These are phyloP conservation scores for Striga asiatica DNA, from an alignment of 257 asterid genomes.

Conservation along the genomic window DNA sequence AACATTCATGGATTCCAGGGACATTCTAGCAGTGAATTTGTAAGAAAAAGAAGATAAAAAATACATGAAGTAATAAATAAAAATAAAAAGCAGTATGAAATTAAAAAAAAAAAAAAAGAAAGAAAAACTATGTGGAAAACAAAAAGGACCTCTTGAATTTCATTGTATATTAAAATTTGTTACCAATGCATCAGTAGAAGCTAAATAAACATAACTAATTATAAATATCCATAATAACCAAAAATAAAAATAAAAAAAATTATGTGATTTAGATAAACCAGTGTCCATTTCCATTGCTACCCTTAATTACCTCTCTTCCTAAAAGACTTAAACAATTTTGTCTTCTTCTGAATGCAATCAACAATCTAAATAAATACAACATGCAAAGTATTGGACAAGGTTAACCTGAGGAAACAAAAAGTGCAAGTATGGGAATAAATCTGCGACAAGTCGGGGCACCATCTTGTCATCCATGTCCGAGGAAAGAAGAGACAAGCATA, in stretches of 20 bases:
- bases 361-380: slow-evolving; percentile 14
- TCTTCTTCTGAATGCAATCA: background rate
- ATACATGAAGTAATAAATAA: too few relatives aligned
- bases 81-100: too few relatives aligned
- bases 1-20: too few relatives aligned
- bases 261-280: background rate
- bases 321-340: background rate
- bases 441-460: slow-evolving; percentile 66
- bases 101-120: too few relatives aligned
- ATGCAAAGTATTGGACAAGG: too few relatives aligned
- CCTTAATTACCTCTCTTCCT: too few relatives aligned
- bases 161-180: background rate
- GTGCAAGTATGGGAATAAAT: slow-evolving; percentile 73
- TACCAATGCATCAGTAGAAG: slow-evolving; percentile 2
- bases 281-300: background rate
- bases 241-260: background rate
- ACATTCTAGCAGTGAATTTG: too few relatives aligned
- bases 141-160: background rate
- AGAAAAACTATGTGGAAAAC: background rate
- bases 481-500: slow-evolving; percentile 83
- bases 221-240: too few relatives aligned
- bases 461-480: slow-evolving; percentile 88
- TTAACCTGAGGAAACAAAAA: slow-evolving; percentile 86
- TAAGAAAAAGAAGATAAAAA: too few relatives aligned
- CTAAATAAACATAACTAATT: background rate